Evolutionary conservation across 495 filamentous ascomycete species (phyloP).

Genomic region (Monascus purpureus): DNA sequence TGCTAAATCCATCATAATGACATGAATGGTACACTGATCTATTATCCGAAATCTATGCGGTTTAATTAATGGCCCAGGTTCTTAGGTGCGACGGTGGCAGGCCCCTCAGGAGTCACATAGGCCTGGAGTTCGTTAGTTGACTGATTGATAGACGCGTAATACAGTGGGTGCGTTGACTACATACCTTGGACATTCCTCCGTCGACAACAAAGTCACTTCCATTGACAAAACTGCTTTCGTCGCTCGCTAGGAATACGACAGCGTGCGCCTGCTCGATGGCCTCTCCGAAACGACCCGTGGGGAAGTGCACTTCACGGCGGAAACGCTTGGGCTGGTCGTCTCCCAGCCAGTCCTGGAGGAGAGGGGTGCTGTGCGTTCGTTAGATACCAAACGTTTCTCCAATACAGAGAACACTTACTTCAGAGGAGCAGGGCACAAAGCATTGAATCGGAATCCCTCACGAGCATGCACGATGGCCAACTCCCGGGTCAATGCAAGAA

Average conservation of each 20-base stretch:
- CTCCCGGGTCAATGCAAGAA: conserved; percentile 73
- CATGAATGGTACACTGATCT: too few species aligned
- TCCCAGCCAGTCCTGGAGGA: conserved; percentile 94
- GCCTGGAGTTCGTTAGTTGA: conserved; percentile 34
- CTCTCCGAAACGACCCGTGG: conserved; percentile 87
- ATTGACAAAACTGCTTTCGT: conserved; percentile 90
- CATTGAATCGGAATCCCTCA: conserved; percentile 80
- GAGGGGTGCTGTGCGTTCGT: conserved; percentile 34
- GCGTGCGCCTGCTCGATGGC: conserved; percentile 91
- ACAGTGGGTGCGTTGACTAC: too few species aligned
- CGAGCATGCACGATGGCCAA: conserved; percentile 73
- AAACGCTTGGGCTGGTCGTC: conserved; percentile 72
- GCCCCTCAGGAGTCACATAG: conserved; percentile 85
- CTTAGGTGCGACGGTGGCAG: conserved; percentile 49
- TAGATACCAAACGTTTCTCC: neutral
- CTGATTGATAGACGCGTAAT: too few species aligned
- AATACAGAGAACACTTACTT: conserved; percentile 38
- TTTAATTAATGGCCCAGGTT: too few species aligned
- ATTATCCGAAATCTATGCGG: too few species aligned
- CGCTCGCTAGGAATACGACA: conserved; percentile 84
- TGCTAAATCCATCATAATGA: too few species aligned
- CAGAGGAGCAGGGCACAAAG: conserved; percentile 80
- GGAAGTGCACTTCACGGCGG: conserved; percentile 89
- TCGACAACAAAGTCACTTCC: conserved; percentile 93
- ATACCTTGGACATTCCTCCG: conserved; percentile 78